Evolutionary conservation across 2,329 filamentous ascomycete species (phyloP).

Genomic region (Coleophoma crateriformis): DNA sequence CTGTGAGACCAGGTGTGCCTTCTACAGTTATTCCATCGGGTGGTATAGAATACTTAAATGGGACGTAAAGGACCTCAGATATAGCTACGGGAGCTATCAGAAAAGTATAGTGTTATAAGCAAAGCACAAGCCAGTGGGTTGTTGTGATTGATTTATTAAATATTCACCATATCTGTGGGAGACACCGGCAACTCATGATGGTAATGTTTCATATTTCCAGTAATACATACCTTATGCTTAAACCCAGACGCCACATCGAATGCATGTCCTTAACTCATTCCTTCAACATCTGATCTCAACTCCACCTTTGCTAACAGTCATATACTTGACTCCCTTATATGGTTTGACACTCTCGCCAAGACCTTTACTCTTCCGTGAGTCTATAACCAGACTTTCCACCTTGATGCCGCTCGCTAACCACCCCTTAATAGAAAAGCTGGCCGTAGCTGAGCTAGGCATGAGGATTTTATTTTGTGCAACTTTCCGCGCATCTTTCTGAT

Average conservation of each 20-base stretch:
- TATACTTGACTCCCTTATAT: conserved; percentile 97
- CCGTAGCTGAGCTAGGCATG: conserved; percentile 73
- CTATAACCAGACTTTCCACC: conserved; percentile 61
- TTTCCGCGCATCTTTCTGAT: conserved; percentile 45
- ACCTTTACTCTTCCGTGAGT: conserved; percentile 77
- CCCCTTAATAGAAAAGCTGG: conserved; percentile 67
- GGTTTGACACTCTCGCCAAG: conserved; percentile 85
- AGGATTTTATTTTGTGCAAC: conserved; percentile 66
- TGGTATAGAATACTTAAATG: too few relatives aligned
- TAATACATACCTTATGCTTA: neutral
- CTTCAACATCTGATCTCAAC: conserved; percentile 53
- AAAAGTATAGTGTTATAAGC: too few relatives aligned
- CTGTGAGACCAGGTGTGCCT: too few relatives aligned
- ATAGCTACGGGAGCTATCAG: too few relatives aligned
- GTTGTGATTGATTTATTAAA: too few relatives aligned
- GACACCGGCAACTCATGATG: too few relatives aligned
- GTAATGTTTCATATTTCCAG: too few relatives aligned
- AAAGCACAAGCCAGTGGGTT: too few relatives aligned
- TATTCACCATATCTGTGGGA: too few relatives aligned
- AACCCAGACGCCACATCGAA: neutral
- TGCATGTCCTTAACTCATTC: neutral
- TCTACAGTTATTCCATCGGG: too few relatives aligned
- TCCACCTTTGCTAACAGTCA: conserved; percentile 67
- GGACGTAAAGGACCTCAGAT: too few relatives aligned
- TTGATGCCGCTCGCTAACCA: conserved; percentile 64